Conservation (phyloP, 1,284 basidiomycete genomes). For the Clitocybe nebularis region DNA sequence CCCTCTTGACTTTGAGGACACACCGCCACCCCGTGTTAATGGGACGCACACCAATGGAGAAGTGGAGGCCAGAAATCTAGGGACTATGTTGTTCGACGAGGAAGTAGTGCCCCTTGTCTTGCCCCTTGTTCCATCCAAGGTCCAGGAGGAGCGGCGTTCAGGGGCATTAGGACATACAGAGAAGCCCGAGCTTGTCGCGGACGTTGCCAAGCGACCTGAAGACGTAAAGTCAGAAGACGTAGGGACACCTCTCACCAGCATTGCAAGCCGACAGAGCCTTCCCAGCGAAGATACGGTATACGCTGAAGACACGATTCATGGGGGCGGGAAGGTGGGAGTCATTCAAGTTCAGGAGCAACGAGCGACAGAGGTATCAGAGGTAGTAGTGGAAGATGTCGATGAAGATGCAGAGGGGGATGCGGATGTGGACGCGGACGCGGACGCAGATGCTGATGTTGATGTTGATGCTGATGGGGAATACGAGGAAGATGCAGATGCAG, state of each 20-base stretch:
- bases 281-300: conserved; percentile 55
- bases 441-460: conserved; percentile 27
- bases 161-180: background rate
- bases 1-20: conserved; percentile 30
- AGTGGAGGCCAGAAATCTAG: conserved; percentile 5
- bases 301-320: conserved; percentile 12
- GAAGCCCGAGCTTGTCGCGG: conserved; percentile 1
- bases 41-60: conserved; percentile 13
- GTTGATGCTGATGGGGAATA: conserved; percentile 39
- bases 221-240: conserved; percentile 48
- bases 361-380: background rate
- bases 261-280: conserved; percentile 49
- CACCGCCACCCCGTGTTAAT: conserved; percentile 12
- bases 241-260: conserved; percentile 48
- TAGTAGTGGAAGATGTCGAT: background rate
- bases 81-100: conserved; percentile 8
- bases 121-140: conserved; percentile 2
- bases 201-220: conserved; percentile 16
- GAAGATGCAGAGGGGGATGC: conserved; percentile 5
- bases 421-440: conserved; percentile 17
- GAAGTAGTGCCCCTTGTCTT: conserved; percentile 3
- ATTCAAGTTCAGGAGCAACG: too few relatives aligned
- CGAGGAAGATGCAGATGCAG: conserved; percentile 32
- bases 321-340: conserved; percentile 17
- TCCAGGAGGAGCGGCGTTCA: conserved; percentile 3